Evolutionary conservation across 257 asterid species (phyloP).

Genomic region (Buddleja alternifolia): DNA sequence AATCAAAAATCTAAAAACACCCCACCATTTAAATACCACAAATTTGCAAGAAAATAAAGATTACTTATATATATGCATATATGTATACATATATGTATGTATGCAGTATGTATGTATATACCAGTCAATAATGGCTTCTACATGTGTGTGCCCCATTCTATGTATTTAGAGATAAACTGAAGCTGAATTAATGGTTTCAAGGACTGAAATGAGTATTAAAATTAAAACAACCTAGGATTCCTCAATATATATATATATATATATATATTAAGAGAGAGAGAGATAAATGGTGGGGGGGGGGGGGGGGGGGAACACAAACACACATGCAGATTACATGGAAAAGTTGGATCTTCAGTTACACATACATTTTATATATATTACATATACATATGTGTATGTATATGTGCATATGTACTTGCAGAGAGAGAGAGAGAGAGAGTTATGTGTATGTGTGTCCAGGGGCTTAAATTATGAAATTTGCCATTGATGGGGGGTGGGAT

Average conservation of each 20-base stretch:
- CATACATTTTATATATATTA: constrained; percentile 15
- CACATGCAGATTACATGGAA: constrained; percentile 41
- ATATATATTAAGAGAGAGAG: constrained; percentile 22
- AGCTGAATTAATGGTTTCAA: constrained; percentile 20
- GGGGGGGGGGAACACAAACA: constrained; percentile 11
- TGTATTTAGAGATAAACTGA: constrained; percentile 22
- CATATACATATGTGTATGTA: neutral
- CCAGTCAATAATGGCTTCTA: constrained; percentile 16
- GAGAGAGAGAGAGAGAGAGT: constrained; percentile 33
- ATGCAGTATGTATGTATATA: no score
- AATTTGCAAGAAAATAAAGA: constrained; percentile 16
- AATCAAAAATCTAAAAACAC: constrained; percentile 15
- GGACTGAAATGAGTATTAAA: constrained; percentile 21
- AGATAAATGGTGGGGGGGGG: neutral
- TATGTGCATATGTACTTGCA: constrained; percentile 20
- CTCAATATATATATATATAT: no score
- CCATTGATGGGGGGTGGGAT: constrained; percentile 52
- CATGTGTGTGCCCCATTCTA: constrained; percentile 16
- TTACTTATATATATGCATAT: constrained; percentile 21
- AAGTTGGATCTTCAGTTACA: constrained; percentile 47
- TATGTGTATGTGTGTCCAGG: constrained; percentile 16
- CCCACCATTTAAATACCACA: constrained; percentile 35
- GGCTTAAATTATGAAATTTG: constrained; percentile 33
- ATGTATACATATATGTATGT: no score
- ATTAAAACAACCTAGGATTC: constrained; percentile 40